A percentile compares a stretch with the other conserved stretches of the same genome.
phyloP scores from a whole-genome alignment of 495 filamentous ascomycete genomes.

The Melanomma pulvis-pyrius region DNA sequence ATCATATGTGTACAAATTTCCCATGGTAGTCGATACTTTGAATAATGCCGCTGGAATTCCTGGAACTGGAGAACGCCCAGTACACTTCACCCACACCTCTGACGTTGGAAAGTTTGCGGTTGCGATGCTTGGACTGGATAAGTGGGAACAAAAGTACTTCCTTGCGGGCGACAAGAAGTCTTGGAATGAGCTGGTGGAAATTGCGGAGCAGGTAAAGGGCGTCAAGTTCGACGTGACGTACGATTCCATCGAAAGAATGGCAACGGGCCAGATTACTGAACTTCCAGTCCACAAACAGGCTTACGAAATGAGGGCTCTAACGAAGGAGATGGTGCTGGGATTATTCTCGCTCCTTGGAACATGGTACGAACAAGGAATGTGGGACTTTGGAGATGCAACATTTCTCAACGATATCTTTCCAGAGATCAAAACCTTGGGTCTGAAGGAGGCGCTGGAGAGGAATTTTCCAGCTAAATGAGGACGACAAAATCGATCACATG shows the following conservation, averaged over 20 bases:
- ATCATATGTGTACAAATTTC: background rate
- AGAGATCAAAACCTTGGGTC: conserved; percentile 7
- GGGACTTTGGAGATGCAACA: too few species aligned
- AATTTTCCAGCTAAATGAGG: background rate
- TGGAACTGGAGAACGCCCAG: conserved; percentile 7
- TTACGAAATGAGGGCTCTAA: background rate
- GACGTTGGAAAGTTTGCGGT: conserved; percentile 21
- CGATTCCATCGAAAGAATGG: conserved; percentile 21
- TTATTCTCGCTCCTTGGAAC: background rate
- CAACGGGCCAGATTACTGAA: conserved; percentile 10
- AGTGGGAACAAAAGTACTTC: conserved; percentile 20
- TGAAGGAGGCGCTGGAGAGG: conserved; percentile 2
- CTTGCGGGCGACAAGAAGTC: conserved; percentile 5
- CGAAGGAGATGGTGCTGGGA: conserved; percentile 3
- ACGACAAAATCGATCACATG: background rate
- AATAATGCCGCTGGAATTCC: conserved; percentile 10
- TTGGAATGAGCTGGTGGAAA: conserved; percentile 12
- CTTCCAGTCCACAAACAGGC: background rate
- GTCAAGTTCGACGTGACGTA: conserved; percentile 20
- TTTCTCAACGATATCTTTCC: conserved; percentile 13
- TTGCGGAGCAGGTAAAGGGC: conserved; percentile 10
- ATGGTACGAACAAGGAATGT: background rate
- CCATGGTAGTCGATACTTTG: conserved; percentile 4
- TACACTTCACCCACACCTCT: conserved; percentile 6
- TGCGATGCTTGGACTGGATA: background rate